Conservation (phyloP, 2,329 filamentous ascomycete species). For the Diaporthe batatas region DNA sequence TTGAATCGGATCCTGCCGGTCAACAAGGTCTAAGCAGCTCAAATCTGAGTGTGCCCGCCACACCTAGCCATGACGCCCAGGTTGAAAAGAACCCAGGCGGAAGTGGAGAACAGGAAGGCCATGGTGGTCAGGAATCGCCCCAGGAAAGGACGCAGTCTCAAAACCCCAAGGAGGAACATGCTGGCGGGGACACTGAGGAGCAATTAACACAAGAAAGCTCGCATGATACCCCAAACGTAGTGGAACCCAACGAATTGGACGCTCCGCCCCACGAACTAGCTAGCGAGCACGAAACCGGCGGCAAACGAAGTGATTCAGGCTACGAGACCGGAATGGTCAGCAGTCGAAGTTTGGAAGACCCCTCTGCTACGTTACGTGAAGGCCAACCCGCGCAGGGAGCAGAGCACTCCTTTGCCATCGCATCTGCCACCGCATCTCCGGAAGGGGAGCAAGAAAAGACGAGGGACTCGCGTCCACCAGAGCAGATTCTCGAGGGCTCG, state of each 20-base stretch:
- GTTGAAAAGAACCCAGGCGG: not conserved
- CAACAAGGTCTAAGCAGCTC: not conserved
- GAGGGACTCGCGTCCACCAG: not conserved
- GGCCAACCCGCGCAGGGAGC: not conserved
- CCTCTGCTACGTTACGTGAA: slow-evolving; percentile 7
- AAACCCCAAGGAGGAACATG: not conserved
- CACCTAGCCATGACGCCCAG: not conserved
- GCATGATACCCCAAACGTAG: not conserved
- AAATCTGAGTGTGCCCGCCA: not conserved
- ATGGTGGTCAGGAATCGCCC: not conserved
- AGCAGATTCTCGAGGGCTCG: slow-evolving; percentile 29
- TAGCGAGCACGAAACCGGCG: not conserved
- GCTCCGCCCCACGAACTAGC: not conserved
- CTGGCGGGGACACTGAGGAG: not conserved
- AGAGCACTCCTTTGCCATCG: not conserved
- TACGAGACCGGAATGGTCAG: slow-evolving; percentile 24
- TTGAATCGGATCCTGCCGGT: not conserved
- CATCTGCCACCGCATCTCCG: not conserved
- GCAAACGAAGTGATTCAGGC: slow-evolving; percentile 24
- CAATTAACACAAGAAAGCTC: not conserved
- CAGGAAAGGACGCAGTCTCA: not conserved
- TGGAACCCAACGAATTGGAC: not conserved
- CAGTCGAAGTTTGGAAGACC: slow-evolving; percentile 16
- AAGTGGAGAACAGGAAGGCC: not conserved
- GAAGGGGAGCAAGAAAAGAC: not conserved